Conservation (phyloP, 1,284 basidiomycete species). For the Heterobasidion occidentale region DNA sequence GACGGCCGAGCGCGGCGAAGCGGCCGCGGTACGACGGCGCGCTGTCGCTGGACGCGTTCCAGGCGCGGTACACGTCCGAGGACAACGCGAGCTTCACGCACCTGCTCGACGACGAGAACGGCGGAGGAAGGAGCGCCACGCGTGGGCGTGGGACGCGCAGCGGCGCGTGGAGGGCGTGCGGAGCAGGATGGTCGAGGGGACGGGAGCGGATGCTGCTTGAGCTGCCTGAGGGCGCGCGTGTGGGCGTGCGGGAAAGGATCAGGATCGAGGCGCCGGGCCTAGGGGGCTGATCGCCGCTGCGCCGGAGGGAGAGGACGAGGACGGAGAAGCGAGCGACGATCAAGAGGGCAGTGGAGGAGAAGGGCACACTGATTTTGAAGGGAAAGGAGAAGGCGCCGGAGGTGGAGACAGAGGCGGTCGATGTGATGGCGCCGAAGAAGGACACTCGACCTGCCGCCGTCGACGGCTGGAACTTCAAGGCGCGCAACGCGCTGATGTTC, state of each 20-base stretch:
- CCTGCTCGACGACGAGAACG: slow-evolving; percentile 85
- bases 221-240: slow-evolving; percentile 56
- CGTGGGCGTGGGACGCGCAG: slow-evolving; percentile 92
- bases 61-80: slow-evolving; percentile 87
- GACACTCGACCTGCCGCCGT: slow-evolving; percentile 64
- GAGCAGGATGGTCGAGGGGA: slow-evolving; percentile 51
- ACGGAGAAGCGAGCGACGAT: slow-evolving; percentile 11
- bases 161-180: slow-evolving; percentile 61
- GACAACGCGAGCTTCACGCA: slow-evolving; percentile 93
- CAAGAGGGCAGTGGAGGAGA: slow-evolving; percentile 8
- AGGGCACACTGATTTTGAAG: slow-evolving; percentile 16
- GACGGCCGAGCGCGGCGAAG: slow-evolving; percentile 28
- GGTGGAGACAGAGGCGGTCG: slow-evolving; percentile 29
- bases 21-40: slow-evolving; percentile 48
- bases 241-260: slow-evolving; percentile 62
- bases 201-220: slow-evolving; percentile 64
- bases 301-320: slow-evolving; percentile 15
- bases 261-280: slow-evolving; percentile 49
- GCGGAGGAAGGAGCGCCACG: slow-evolving; percentile 68
- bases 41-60: slow-evolving; percentile 77
- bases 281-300: slow-evolving; percentile 47
- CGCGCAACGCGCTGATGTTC: slow-evolving; percentile 91
- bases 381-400: slow-evolving; percentile 18
- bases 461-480: slow-evolving; percentile 84
- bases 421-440: slow-evolving; percentile 72